These are phyloP conservation scores for Rubia tinctorum DNA, from an alignment of 305 asterid species.

Conservation along the genomic window DNA sequence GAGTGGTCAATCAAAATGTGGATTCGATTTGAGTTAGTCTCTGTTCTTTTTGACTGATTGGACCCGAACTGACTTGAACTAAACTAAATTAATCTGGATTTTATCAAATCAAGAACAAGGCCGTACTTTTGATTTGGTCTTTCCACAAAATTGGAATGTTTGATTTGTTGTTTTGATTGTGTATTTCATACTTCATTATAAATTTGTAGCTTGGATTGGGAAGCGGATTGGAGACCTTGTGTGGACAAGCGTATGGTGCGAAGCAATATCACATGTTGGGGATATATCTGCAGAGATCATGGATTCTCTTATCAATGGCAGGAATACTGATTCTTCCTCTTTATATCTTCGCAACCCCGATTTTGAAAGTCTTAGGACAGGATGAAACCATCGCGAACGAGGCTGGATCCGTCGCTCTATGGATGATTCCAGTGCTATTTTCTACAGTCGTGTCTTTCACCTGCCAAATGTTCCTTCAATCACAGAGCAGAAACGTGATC, in stretches of 20 bases:
- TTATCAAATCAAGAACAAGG: too few species aligned
- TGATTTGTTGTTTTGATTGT: not conserved
- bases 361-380: slow-evolving; percentile 63
- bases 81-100: too few species aligned
- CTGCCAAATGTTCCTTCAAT: slow-evolving; percentile 74
- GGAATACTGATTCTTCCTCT: slow-evolving; percentile 40
- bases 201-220: slow-evolving; percentile 61
- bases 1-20: not conserved
- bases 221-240: slow-evolving; percentile 69
- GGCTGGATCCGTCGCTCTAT: slow-evolving; percentile 42
- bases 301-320: slow-evolving; percentile 45
- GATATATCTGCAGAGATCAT: slow-evolving; percentile 66
- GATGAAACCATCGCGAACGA: slow-evolving; percentile 43
- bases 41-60: too few species aligned
- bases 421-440: slow-evolving; percentile 61
- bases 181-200: not conserved
- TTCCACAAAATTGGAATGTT: too few species aligned
- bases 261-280: slow-evolving; percentile 73
- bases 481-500: slow-evolving; percentile 74
- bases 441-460: slow-evolving; percentile 47
- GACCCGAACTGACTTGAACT: too few species aligned
- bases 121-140: too few species aligned
- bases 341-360: slow-evolving; percentile 44
- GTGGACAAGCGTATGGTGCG: slow-evolving; percentile 85
- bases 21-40: not conserved